Evolutionary conservation across 2,329 filamentous ascomycete genomes (phyloP).

Genomic region (Trichophyton equinum): DNA sequence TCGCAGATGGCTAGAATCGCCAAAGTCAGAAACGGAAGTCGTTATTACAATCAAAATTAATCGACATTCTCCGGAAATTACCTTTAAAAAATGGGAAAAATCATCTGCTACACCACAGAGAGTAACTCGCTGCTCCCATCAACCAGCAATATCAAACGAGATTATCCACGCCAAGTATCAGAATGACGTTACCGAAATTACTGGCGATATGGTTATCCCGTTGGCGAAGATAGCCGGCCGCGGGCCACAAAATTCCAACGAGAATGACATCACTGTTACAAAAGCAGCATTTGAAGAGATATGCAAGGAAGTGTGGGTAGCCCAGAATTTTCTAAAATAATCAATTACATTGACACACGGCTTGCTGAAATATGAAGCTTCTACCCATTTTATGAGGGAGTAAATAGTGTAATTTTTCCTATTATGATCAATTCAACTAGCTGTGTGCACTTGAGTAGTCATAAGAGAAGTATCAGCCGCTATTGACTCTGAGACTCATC

Average conservation of each 20-base stretch:
- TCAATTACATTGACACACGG: not conserved
- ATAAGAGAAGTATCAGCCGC: too few species aligned
- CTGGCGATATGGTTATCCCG: not conserved
- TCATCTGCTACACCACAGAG: too few species aligned
- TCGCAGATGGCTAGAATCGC: slow-evolving; percentile 6
- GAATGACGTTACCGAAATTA: not conserved
- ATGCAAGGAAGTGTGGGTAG: not conserved
- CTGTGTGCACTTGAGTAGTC: too few species aligned
- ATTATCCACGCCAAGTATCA: not conserved
- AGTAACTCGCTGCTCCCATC: not conserved
- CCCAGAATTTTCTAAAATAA: not conserved
- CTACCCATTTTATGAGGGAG: too few species aligned
- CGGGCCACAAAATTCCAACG: not conserved
- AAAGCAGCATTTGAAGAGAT: not conserved
- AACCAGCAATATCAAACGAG: not conserved
- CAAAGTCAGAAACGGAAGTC: not conserved
- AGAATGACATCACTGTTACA: not conserved
- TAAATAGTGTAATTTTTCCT: too few species aligned
- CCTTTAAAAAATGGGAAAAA: not conserved
- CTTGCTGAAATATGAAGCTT: too few species aligned
- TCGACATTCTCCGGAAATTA: not conserved
- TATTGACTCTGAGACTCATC: too few species aligned
- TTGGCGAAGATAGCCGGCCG: not conserved
- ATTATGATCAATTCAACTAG: too few species aligned
- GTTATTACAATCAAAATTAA: slow-evolving; percentile 7